Base-by-base conservation (phyloP, 768 basidiomycete species). In the Rhodotorula toruloides region DNA sequence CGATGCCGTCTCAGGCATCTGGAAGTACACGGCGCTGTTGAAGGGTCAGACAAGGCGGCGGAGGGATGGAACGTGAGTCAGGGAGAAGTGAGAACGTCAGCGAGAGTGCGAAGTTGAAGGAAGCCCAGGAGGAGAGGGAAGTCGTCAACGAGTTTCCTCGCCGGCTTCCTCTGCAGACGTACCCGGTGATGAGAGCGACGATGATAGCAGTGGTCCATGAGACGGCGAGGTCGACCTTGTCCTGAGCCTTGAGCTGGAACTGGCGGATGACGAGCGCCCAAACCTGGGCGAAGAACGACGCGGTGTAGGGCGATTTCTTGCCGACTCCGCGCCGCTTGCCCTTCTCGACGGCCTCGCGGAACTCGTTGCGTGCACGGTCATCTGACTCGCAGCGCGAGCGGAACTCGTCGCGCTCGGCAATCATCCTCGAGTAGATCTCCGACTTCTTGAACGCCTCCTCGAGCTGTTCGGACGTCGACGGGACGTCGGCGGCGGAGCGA, bases 241-340 rank as follows among this genome's bases (percentile, higher is more conserved):
- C 87, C 76, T 92, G 90, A 83, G 77, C 76, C 61, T 77, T 77
- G 48, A 80, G 74, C 82, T 76, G 84, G 62, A 60, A 87, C 77
- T 91, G 87, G 31, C 91, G 81, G 46, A 81, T 80, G 4, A 85
- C 82, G 68, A 91, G 79, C 1, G 88, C 86, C 73, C 81, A 78
- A 40, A 90, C 84, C 75, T 94, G 91, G 0, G 85, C 84, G 39
- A 77, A 76, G 78, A 89, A 89, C 12, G 87, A 84, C 40, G 91
- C 83, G 6, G 89, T 91, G 77, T 91, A 93, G 3, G 88, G 87
- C 67, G 86, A 87, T 78, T 86, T 85, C 76, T 84, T 84, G 29
- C 52, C 39, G 8, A 88, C 89, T 34, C 86, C 86, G 67, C 82
- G 82, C 76, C 86, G 85, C 80, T 92, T 91, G 75, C 90, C 87